phyloP scores from a whole-genome alignment of 208 protist genomes.

The Trypanosoma mega region DNA sequence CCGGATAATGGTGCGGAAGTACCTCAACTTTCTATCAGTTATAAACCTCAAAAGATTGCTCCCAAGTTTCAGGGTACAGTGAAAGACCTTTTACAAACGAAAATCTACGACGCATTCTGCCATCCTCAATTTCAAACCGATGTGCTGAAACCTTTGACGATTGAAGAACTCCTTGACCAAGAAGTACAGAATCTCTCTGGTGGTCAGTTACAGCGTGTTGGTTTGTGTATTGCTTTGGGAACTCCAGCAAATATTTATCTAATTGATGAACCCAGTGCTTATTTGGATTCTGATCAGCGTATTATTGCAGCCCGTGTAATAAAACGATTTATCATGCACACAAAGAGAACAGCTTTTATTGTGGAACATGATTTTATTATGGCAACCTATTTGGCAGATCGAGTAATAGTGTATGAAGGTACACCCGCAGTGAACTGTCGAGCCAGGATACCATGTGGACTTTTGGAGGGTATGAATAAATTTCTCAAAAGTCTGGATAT shows the following conservation, averaged over 20 bases:
- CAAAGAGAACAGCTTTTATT: constrained; percentile 99
- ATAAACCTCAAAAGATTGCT: constrained; percentile 99
- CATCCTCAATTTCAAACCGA: constrained; percentile 99
- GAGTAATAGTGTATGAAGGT: constrained; percentile 99
- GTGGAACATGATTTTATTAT: constrained; percentile 99
- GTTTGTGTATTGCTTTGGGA: constrained; percentile 97
- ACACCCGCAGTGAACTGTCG: constrained; percentile 93
- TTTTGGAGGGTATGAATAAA: constrained; percentile 96
- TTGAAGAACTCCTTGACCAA: constrained; percentile 98
- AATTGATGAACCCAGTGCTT: constrained; percentile 99
- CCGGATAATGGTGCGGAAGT: constrained; percentile 88
- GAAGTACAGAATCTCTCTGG: constrained; percentile 98
- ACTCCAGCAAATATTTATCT: constrained; percentile 99
- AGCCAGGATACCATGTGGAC: constrained; percentile 86
- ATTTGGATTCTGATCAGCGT: constrained; percentile 99
- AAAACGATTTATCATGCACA: constrained; percentile 99
- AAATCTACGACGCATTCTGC: constrained; percentile 95
- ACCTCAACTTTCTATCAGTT: constrained; percentile 97
- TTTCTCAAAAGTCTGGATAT: constrained; percentile 98
- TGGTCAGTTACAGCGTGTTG: constrained; percentile 99
- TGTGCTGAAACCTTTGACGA: constrained; percentile 98
- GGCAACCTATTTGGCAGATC: constrained; percentile 99
- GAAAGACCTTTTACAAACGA: constrained; percentile 94
- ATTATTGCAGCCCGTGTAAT: constrained; percentile 98
- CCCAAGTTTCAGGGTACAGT: constrained; percentile 98